A percentile compares a stretch with the other conserved stretches of the same genome.
These are phyloP conservation scores for Fusarium pseudograminearum DNA, from an alignment of 2,329 filamentous ascomycete species.

Conservation along the genomic window DNA sequence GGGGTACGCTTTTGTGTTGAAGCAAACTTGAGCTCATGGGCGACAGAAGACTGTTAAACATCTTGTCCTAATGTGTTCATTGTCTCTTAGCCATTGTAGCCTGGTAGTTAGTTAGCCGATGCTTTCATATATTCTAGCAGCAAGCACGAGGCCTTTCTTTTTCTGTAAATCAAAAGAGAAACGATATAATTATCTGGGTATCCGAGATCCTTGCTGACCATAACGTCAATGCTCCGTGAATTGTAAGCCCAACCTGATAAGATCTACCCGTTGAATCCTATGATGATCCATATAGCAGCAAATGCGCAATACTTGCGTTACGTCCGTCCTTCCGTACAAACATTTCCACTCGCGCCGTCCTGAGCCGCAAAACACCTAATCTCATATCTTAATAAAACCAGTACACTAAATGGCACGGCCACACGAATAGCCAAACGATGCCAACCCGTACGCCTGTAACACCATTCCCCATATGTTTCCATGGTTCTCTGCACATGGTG, in stretches of 20 bases:
- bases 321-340: conserved; percentile 19
- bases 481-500: conserved; percentile 39
- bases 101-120: background rate
- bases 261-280: background rate
- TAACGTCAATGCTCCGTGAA: background rate
- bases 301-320: conserved; percentile 4
- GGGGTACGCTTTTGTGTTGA: conserved; percentile 3
- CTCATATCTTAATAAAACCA: background rate
- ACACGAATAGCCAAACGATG: background rate
- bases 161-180: conserved; percentile 15
- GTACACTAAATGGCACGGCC: conserved; percentile 2
- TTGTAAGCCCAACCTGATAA: background rate
- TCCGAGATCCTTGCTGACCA: background rate
- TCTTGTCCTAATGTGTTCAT: conserved; percentile 23
- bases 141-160: conserved; percentile 7
- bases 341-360: conserved; percentile 1
- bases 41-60: conserved; percentile 28
- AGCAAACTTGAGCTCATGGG: conserved; percentile 19
- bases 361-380: conserved; percentile 4
- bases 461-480: background rate
- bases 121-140: conserved; percentile 14
- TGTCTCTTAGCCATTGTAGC: conserved; percentile 9
- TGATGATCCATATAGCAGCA: background rate
- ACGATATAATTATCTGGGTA: conserved; percentile 23
- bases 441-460: background rate